These are phyloP conservation scores for Pisolithus tinctorius DNA, from an alignment of 768 basidiomycete genomes.

Conservation along the genomic window DNA sequence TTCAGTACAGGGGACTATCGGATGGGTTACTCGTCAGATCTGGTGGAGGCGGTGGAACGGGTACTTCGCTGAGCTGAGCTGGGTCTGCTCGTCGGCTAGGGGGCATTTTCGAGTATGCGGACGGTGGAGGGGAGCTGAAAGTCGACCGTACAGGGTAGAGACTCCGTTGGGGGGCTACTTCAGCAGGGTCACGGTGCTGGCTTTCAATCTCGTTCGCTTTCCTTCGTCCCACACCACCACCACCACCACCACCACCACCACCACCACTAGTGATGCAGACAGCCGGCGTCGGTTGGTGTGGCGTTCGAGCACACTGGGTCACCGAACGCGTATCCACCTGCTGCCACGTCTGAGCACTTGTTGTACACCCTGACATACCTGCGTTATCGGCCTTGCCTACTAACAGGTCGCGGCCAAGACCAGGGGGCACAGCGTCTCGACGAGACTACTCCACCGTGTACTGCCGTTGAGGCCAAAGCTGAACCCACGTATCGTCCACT, in stretches of 20 bases:
- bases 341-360: conserved; percentile 18
- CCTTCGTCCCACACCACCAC: no score
- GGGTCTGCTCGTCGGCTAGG: conserved; percentile 44
- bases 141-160: conserved; percentile 43
- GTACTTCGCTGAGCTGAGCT: conserved; percentile 27
- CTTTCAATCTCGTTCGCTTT: no score
- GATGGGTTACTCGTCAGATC: conserved; percentile 22
- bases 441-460: conserved; percentile 45
- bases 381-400: conserved; percentile 9
- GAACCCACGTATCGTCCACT: no score
- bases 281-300: not conserved
- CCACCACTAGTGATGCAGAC: no score
- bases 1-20: conserved; percentile 13
- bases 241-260: no score
- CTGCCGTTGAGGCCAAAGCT: no score
- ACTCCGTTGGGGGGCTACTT: not conserved
- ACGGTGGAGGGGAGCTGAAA: conserved; percentile 54
- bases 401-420: conserved; percentile 38
- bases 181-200: no score
- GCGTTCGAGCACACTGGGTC: not conserved
- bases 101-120: conserved; percentile 80
- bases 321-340: conserved; percentile 10
- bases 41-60: conserved; percentile 9
- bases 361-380: conserved; percentile 26
- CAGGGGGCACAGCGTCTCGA: conserved; percentile 49